Conservation (phyloP, 805 yeast genomes). For the Candida dendrica region DNA sequence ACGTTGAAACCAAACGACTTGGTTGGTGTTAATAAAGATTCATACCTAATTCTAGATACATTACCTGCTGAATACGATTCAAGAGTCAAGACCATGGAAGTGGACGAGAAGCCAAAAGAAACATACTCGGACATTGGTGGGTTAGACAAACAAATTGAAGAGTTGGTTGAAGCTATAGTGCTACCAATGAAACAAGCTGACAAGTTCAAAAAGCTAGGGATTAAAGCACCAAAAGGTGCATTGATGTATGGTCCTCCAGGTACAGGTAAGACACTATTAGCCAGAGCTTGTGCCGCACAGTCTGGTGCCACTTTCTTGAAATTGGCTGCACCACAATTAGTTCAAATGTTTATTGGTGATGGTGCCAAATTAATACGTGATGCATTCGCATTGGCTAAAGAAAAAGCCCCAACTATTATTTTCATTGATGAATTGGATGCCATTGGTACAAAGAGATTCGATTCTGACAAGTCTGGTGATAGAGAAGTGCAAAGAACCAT, state of each 20-base stretch:
- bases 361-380: slow-evolving; percentile 97
- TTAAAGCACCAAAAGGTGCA: slow-evolving; percentile 97
- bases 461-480: slow-evolving; percentile 95
- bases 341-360: slow-evolving; percentile 97
- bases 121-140: slow-evolving; percentile 98
- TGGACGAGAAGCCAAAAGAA: slow-evolving; percentile 97
- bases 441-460: slow-evolving; percentile 96
- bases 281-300: slow-evolving; percentile 98
- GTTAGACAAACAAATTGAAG: slow-evolving; percentile 95
- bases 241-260: slow-evolving; percentile 99
- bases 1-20: slow-evolving; percentile 94
- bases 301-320: slow-evolving; percentile 95
- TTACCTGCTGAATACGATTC: slow-evolving; percentile 96
- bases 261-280: slow-evolving; percentile 94
- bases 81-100: slow-evolving; percentile 98
- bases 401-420: slow-evolving; percentile 96
- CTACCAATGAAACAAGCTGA: slow-evolving; percentile 98
- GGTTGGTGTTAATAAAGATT: slow-evolving; percentile 96
- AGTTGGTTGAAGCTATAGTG: slow-evolving; percentile 95
- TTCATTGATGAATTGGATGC: slow-evolving; percentile 98
- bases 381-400: slow-evolving; percentile 95
- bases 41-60: slow-evolving; percentile 87
- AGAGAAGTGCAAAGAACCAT: slow-evolving; percentile 98
- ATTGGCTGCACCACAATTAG: slow-evolving; percentile 95
- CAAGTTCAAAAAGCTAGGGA: slow-evolving; percentile 87